phyloP scores from a whole-genome alignment of 75 land plant genomes.

The Selaginella moellendorffii region DNA sequence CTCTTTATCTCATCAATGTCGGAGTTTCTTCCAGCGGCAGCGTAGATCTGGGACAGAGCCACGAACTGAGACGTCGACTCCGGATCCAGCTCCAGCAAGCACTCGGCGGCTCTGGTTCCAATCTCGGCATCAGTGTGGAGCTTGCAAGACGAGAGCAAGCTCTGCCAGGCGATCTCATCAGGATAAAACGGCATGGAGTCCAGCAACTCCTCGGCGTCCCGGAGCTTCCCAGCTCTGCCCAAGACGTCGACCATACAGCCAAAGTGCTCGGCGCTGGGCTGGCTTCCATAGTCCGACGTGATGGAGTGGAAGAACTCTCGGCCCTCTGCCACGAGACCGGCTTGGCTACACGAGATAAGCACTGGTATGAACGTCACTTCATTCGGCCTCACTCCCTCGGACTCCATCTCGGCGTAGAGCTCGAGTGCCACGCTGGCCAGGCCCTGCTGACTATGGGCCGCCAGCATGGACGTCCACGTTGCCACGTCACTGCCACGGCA shows the following conservation, averaged over 20 bases:
- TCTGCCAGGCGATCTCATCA: background rate
- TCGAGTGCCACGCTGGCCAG: slow-evolving; percentile 18
- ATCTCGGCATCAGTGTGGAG: background rate
- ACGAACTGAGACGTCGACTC: background rate
- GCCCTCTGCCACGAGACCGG: background rate
- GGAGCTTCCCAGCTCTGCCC: background rate
- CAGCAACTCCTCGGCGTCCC: background rate
- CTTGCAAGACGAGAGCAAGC: background rate
- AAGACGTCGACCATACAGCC: background rate
- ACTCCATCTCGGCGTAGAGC: slow-evolving; percentile 21
- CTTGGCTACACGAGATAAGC: background rate
- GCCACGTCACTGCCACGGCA: slow-evolving; percentile 29
- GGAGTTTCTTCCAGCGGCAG: background rate
- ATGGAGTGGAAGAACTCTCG: background rate
- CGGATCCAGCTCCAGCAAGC: background rate
- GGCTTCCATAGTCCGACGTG: background rate
- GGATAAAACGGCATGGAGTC: background rate
- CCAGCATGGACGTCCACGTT: slow-evolving; percentile 43
- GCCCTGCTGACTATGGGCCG: slow-evolving; percentile 32
- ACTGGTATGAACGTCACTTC: background rate
- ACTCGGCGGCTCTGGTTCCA: background rate
- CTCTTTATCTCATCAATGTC: background rate
- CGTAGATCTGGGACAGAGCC: background rate
- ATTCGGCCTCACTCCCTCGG: background rate
- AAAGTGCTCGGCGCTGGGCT: background rate